These are phyloP conservation scores for Pezicula radicicola DNA, from an alignment of 2,329 filamentous ascomycete species.

Conservation along the genomic window DNA sequence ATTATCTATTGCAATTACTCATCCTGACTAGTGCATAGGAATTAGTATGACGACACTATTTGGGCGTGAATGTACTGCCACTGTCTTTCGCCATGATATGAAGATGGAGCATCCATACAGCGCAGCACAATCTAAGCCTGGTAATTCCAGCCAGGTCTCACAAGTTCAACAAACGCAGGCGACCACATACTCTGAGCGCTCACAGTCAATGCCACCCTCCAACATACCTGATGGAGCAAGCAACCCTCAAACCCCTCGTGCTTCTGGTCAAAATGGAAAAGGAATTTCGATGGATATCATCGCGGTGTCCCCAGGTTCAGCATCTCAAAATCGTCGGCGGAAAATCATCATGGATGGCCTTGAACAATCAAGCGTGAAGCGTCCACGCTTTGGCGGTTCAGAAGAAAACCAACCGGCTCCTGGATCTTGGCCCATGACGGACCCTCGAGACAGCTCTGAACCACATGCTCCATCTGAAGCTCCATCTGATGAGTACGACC, in stretches of 20 bases:
- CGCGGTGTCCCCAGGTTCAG: constrained; percentile 12
- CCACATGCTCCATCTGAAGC: constrained; percentile 1
- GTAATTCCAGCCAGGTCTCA: not conserved
- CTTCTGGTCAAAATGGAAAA: constrained; percentile 2
- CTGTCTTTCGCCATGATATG: constrained; percentile 62
- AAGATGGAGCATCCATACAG: constrained; percentile 44
- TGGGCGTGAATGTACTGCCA: constrained; percentile 61
- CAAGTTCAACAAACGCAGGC: constrained; percentile 11
- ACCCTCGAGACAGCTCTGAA: not conserved
- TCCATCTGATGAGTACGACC: not conserved
- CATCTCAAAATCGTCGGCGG: constrained; percentile 15
- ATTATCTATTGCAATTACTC: too few relatives aligned
- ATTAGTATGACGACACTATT: constrained; percentile 70
- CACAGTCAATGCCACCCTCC: not conserved
- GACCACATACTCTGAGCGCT: constrained; percentile 3
- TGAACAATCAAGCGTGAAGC: constrained; percentile 11
- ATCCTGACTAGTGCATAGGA: constrained; percentile 23
- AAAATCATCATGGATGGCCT: constrained; percentile 14
- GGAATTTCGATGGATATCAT: not conserved
- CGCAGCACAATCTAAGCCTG: too few relatives aligned
- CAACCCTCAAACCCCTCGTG: not conserved
- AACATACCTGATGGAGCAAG: not conserved
- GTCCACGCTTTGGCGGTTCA: constrained; percentile 6
- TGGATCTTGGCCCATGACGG: not conserved
- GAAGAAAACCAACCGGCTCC: not conserved